Percentiles rank a stretch among this genome's conserved stretches.
phyloP scores from a whole-genome alignment of 768 basidiomycete species.

The Hygrocybe coccinea region DNA sequence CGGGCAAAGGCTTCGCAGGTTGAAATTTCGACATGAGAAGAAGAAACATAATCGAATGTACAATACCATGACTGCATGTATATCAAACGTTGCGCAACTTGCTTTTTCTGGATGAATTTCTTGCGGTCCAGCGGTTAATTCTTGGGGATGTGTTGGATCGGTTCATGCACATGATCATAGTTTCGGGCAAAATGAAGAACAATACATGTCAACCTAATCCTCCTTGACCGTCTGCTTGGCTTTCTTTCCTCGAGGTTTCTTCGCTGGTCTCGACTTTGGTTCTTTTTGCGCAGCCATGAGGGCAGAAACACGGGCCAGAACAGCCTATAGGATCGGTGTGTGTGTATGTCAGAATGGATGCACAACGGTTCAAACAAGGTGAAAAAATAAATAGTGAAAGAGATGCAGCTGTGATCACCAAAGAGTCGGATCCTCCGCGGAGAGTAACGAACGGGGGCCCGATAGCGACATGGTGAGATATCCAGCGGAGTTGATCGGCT shows the following conservation, averaged over 20 bases:
- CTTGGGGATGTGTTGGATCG: background rate
- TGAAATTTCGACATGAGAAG: constrained; percentile 18
- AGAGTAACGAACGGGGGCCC: constrained; percentile 57
- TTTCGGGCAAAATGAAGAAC: constrained; percentile 19
- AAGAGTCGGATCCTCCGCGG: constrained; percentile 65
- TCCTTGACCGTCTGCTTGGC: constrained; percentile 26
- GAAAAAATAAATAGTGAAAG: constrained; percentile 15
- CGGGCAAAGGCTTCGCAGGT: constrained; percentile 38
- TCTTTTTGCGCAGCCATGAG: constrained; percentile 65
- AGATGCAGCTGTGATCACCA: constrained; percentile 54
- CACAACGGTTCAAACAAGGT: constrained; percentile 10
- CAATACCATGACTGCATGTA: background rate
- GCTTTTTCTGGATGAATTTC: too few relatives aligned
- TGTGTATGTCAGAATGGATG: constrained; percentile 24
- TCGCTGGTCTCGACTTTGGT: constrained; percentile 60
- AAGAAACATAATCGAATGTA: background rate
- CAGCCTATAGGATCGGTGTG: constrained; percentile 43
- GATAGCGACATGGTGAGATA: constrained; percentile 74
- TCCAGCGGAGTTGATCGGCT: constrained; percentile 58
- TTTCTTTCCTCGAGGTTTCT: constrained; percentile 74
- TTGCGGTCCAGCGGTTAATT: too few relatives aligned
- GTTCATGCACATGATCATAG: constrained; percentile 25
- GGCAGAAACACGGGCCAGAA: constrained; percentile 72
- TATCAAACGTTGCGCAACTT: background rate
- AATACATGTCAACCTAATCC: constrained; percentile 23